These are phyloP conservation scores for Solanum pinnatisectum DNA, from an alignment of 257 asterid genomes.

Conservation along the genomic window DNA sequence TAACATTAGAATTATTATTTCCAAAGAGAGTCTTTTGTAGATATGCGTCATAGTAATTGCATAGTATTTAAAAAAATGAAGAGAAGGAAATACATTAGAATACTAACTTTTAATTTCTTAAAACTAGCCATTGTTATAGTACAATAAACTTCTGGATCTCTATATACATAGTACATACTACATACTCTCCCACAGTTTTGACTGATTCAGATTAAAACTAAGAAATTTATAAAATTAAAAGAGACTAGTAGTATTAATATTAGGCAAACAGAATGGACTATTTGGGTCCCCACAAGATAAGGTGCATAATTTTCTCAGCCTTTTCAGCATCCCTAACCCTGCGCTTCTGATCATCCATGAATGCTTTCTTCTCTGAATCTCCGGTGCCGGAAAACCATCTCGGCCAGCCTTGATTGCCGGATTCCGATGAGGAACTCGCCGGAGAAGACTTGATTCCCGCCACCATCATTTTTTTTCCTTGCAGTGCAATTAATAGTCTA, in stretches of 20 bases:
- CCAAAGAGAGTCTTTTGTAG: too few species aligned
- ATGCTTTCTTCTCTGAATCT: background rate
- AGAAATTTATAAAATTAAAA: background rate
- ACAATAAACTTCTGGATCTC: background rate
- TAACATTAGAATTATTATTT: too few species aligned
- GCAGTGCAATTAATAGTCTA: background rate
- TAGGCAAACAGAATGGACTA: background rate
- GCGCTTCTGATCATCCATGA: slow-evolving; percentile 6
- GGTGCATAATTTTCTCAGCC: slow-evolving; percentile 4
- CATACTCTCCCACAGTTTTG: background rate
- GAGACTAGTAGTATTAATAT: background rate
- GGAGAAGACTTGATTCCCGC: background rate
- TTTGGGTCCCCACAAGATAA: slow-evolving; percentile 13
- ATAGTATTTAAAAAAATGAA: too few species aligned
- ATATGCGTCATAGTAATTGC: too few species aligned
- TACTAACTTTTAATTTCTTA: background rate
- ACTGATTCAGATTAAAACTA: background rate
- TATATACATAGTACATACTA: background rate
- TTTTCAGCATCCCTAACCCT: slow-evolving; percentile 5
- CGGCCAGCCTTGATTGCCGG: background rate
- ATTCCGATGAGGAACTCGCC: background rate
- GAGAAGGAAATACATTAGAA: too few species aligned
- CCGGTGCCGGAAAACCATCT: background rate
- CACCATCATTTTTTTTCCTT: background rate
- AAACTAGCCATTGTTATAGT: background rate